These are phyloP conservation scores for Hypoxylon sp. DNA, from an alignment of 2,329 filamentous ascomycete species.

Conservation along the genomic window DNA sequence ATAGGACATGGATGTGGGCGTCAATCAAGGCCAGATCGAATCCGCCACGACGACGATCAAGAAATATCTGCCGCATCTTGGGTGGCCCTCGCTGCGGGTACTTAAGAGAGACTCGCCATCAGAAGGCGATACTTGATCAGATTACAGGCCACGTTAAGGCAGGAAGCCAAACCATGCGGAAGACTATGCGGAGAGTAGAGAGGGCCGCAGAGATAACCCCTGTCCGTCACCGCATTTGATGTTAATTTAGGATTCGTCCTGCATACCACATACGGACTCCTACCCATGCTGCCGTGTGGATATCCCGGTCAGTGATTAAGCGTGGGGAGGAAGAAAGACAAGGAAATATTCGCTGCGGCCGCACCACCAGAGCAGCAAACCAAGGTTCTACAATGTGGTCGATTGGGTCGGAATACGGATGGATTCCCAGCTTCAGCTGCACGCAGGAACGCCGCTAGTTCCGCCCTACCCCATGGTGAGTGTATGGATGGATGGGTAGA, in stretches of 20 bases:
- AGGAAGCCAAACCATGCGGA: not conserved
- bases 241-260: slow-evolving; percentile 24
- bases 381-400: slow-evolving; percentile 2
- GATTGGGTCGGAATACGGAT: slow-evolving; percentile 7
- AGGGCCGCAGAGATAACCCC: not conserved
- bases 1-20: slow-evolving; percentile 4
- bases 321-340: slow-evolving; percentile 1
- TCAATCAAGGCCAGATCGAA: slow-evolving; percentile 6
- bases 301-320: not conserved
- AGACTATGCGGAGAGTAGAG: not conserved
- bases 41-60: slow-evolving; percentile 10
- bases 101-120: not conserved
- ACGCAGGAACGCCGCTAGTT: slow-evolving; percentile 1
- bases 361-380: slow-evolving; percentile 17
- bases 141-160: no score
- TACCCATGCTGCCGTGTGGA: not conserved
- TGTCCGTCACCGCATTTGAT: slow-evolving; percentile 3
- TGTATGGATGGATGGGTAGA: not conserved
- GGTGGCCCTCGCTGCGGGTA: not conserved
- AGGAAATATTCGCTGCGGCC: slow-evolving; percentile 4
- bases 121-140: not conserved
- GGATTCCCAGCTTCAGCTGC: not conserved
- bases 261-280: slow-evolving; percentile 3
- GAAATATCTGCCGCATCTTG: slow-evolving; percentile 1
- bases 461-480: slow-evolving; percentile 9